phyloP scores from a whole-genome alignment of 306 rosid genomes.

The Castanea sativa region DNA sequence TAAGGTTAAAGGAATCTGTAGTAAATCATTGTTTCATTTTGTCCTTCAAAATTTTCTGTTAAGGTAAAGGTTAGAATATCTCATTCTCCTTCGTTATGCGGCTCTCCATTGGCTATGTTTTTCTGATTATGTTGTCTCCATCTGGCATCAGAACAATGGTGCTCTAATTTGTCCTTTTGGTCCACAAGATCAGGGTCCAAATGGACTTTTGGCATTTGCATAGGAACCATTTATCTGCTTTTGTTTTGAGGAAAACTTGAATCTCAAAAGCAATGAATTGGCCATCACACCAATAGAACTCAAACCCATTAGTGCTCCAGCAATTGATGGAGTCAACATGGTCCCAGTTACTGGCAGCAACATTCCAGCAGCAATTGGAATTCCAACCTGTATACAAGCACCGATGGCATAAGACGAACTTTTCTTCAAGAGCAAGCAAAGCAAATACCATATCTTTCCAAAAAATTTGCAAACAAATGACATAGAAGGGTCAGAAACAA shows the following conservation, averaged over 20 bases:
- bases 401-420: constrained; percentile 16
- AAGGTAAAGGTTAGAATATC: background rate
- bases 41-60: background rate
- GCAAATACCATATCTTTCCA: background rate
- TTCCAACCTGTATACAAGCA: constrained; percentile 66
- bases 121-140: constrained; percentile 9
- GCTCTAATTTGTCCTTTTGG: constrained; percentile 28
- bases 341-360: constrained; percentile 83
- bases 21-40: background rate
- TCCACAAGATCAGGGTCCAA: constrained; percentile 25
- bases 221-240: constrained; percentile 35
- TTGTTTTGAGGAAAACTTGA: constrained; percentile 59
- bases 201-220: constrained; percentile 23
- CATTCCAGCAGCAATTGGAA: constrained; percentile 95
- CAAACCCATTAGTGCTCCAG: constrained; percentile 95
- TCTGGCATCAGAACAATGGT: constrained; percentile 32
- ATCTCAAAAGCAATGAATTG: constrained; percentile 79
- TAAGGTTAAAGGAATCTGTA: background rate
- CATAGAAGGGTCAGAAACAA: background rate
- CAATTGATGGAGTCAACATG: constrained; percentile 88
- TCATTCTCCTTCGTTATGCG: background rate
- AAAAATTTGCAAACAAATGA: background rate
- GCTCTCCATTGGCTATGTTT: constrained; percentile 4
- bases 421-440: background rate
- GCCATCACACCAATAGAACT: constrained; percentile 89